These are phyloP conservation scores for Acanthamoeba polyphaga DNA, from an alignment of 208 protist species.

Conservation along the genomic window DNA sequence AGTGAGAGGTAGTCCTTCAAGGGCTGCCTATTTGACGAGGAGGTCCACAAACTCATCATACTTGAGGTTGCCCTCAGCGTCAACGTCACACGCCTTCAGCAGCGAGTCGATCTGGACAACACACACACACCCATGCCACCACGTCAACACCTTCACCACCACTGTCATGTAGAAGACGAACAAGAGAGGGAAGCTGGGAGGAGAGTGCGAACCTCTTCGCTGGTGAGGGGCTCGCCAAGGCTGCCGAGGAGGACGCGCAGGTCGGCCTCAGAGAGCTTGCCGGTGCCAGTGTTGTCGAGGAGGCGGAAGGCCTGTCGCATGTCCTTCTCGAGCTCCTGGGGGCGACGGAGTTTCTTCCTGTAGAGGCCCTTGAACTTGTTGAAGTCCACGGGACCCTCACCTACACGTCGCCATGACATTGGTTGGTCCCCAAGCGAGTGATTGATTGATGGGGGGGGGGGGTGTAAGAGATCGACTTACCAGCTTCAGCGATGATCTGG, in stretches of 20 bases:
- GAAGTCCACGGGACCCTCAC: constrained; percentile 57
- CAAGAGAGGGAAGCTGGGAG: neutral
- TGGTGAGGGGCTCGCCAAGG: constrained; percentile 41
- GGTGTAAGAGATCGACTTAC: neutral
- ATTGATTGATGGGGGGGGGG: neutral
- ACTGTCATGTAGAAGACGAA: neutral
- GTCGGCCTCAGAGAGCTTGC: constrained; percentile 38
- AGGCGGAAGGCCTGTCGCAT: constrained; percentile 62
- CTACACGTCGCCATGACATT: neutral
- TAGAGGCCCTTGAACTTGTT: constrained; percentile 48
- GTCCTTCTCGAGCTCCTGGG: constrained; percentile 62
- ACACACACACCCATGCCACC: neutral
- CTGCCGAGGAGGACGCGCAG: constrained; percentile 23
- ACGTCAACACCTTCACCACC: neutral
- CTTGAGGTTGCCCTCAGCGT: constrained; percentile 64
- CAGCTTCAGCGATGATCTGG: neutral
- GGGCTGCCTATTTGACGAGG: neutral
- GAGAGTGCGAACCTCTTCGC: neutral
- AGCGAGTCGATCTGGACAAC: constrained; percentile 35
- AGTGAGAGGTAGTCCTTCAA: neutral
- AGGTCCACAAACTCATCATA: constrained; percentile 70
- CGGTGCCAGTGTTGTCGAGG: constrained; percentile 55
- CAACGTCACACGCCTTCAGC: constrained; percentile 9
- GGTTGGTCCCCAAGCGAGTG: too few relatives aligned
- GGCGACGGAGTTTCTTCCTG: constrained; percentile 31